Percentiles rank a stretch among this genome's conserved stretches.
Conservation (phyloP, 441 rosid species). For the Metrosideros polymorpha region DNA sequence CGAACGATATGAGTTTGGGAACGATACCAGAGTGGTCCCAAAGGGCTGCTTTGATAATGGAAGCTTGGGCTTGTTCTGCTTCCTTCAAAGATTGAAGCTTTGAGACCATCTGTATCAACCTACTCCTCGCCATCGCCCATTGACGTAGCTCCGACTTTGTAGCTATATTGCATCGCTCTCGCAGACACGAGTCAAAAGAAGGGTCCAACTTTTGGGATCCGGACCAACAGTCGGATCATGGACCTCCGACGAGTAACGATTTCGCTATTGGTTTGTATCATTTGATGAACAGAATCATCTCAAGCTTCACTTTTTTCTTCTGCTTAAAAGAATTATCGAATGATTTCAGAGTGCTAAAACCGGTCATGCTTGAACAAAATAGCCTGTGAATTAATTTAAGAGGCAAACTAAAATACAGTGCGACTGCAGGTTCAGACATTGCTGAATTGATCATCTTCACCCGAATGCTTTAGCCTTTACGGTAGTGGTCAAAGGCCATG, state of each 20-base stretch:
- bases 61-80: slow-evolving; percentile 6
- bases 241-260: neutral
- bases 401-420: neutral
- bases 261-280: neutral
- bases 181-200: neutral
- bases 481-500: neutral
- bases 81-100: slow-evolving; percentile 11
- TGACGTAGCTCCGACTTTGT: neutral
- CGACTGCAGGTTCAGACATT: neutral
- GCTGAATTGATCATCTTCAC: neutral
- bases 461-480: neutral
- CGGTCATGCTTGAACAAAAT: neutral
- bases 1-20: slow-evolving; percentile 12
- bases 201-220: neutral
- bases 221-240: neutral
- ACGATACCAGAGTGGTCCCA: neutral
- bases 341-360: neutral
- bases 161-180: neutral
- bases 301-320: neutral
- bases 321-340: neutral
- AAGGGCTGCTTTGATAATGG: slow-evolving; percentile 4
- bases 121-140: neutral
- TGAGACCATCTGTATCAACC: neutral
- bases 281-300: neutral
- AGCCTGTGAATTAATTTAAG: neutral